These are phyloP conservation scores for Monosporascus sp. DNA, from an alignment of 2,329 filamentous ascomycete genomes.

Conservation along the genomic window DNA sequence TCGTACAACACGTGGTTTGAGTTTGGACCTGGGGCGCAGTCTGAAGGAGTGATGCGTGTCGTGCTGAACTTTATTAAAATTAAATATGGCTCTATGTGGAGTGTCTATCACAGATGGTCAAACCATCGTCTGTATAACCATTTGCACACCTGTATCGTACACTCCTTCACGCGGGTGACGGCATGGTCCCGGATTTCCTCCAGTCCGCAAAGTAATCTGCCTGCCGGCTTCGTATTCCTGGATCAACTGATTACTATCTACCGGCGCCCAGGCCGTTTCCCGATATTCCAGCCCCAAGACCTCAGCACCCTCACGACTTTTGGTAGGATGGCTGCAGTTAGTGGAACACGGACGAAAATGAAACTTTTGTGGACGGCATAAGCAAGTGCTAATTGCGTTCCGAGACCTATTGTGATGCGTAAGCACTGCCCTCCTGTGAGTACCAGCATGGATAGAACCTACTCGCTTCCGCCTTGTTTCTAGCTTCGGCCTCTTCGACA, in stretches of 20 bases:
- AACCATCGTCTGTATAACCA: neutral
- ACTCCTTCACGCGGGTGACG: neutral
- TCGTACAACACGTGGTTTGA: neutral
- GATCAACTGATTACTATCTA: neutral
- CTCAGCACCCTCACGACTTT: constrained; percentile 89
- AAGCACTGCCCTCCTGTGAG: constrained; percentile 5
- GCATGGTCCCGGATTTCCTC: neutral
- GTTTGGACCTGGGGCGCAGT: neutral
- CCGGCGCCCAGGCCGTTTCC: constrained; percentile 50
- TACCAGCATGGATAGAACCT: constrained; percentile 35
- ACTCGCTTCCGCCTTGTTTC: constrained; percentile 66
- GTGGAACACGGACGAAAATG: constrained; percentile 90
- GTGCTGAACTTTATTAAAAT: neutral
- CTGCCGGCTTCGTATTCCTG: constrained; percentile 12
- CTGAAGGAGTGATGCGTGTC: neutral
- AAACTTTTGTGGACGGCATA: constrained; percentile 98
- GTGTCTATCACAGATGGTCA: neutral
- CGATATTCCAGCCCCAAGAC: constrained; percentile 91
- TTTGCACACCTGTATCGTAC: neutral
- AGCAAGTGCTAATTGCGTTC: constrained; percentile 82
- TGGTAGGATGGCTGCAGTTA: constrained; percentile 84
- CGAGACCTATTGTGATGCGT: constrained; percentile 42
- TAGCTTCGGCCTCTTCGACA: constrained; percentile 57
- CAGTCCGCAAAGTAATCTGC: neutral
- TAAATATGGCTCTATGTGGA: neutral